Conservation (phyloP, 257 asterid species). For the Verbena officinalis region DNA sequence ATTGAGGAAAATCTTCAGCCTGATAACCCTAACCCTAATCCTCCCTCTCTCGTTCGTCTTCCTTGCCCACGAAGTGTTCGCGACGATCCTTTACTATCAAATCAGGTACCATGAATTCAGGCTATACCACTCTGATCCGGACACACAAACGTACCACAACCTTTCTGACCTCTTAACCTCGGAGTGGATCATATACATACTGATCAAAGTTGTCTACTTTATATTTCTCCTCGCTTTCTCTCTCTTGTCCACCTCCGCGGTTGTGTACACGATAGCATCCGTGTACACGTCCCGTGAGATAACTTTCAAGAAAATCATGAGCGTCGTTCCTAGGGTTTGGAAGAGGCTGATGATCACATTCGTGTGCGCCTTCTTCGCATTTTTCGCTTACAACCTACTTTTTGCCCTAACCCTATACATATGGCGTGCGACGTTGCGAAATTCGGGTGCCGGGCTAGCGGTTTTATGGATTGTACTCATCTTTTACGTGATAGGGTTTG, state of each 20-base stretch:
- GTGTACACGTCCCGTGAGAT: conserved; percentile 48
- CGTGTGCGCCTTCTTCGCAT: conserved; percentile 39
- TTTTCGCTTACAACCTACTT: conserved; percentile 35
- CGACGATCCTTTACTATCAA: conserved; percentile 32
- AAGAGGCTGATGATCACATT: conserved; percentile 60
- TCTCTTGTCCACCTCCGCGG: conserved; percentile 66
- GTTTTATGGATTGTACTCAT: conserved; percentile 22
- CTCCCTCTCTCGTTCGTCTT: conserved; percentile 64
- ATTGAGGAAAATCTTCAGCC: conserved; percentile 53
- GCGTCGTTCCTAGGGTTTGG: conserved; percentile 71
- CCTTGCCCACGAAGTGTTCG: conserved; percentile 50
- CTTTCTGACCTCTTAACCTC: conserved; percentile 27
- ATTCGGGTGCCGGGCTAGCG: background rate
- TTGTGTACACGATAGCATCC: conserved; percentile 62
- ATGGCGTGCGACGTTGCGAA: conserved; percentile 14
- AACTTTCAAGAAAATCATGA: conserved; percentile 47
- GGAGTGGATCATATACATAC: conserved; percentile 36
- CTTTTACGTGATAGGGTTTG: conserved; percentile 39
- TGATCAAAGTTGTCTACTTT: conserved; percentile 42
- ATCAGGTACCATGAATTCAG: conserved; percentile 32
- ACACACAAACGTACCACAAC: conserved; percentile 13
- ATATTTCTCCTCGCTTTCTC: conserved; percentile 48
- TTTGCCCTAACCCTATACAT: conserved; percentile 13
- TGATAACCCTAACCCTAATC: conserved; percentile 57
- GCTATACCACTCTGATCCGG: background rate